Evolutionary conservation across 2,329 filamentous ascomycete genomes (phyloP).

Genomic region (Microthyrium microscopicum): DNA sequence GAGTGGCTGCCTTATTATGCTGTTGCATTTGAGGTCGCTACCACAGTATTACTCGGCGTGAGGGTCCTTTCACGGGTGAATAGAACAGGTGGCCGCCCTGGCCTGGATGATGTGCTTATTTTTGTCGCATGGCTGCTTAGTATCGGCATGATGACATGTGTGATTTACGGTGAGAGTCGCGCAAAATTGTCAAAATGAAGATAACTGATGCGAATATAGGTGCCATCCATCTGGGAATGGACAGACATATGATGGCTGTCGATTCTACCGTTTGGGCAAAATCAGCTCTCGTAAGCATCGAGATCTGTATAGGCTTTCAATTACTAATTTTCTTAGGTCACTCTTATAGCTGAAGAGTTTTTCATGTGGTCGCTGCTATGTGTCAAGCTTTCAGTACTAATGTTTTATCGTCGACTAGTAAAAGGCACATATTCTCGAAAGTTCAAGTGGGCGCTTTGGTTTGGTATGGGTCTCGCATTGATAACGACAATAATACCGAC

Average conservation of each 20-base stretch:
- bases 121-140: slow-evolving; percentile 7
- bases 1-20: slow-evolving; percentile 6
- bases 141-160: slow-evolving; percentile 4
- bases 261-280: no score
- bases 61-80: slow-evolving; percentile 3
- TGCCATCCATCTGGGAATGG: no score
- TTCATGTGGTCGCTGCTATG: slow-evolving; percentile 18
- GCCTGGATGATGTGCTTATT: slow-evolving; percentile 8
- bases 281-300: no score
- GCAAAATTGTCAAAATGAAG: no score
- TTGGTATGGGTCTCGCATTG: slow-evolving; percentile 14
- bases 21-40: slow-evolving; percentile 5
- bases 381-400: slow-evolving; percentile 21
- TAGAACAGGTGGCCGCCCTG: neutral
- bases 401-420: slow-evolving; percentile 22
- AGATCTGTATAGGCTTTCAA: no score
- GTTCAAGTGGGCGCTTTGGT: slow-evolving; percentile 16
- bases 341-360: slow-evolving; percentile 18
- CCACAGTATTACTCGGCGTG: slow-evolving; percentile 6
- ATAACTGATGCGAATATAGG: no score
- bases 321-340: slow-evolving; percentile 10
- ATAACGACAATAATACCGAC: slow-evolving; percentile 12
- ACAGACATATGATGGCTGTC: neutral
- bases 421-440: slow-evolving; percentile 12
- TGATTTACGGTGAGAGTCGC: no score